Percentiles rank a stretch among this genome's conserved stretches.
Conservation (phyloP, 1,284 basidiomycete species). For the Lentinula novae-zelandiae region DNA sequence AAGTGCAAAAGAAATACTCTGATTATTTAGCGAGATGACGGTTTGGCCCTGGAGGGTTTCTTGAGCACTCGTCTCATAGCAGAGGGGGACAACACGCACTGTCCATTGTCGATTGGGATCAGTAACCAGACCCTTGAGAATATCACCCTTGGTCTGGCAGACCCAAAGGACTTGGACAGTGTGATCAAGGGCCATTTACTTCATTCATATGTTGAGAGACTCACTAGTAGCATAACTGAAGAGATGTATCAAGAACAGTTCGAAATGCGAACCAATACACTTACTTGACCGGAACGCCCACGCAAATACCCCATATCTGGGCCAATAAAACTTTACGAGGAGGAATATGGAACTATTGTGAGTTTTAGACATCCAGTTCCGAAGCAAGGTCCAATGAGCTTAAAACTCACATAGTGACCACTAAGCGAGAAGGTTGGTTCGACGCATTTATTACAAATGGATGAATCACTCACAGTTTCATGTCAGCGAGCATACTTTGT, state of each 20-base stretch:
- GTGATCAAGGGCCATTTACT: background rate
- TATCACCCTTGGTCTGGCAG: conserved; percentile 20
- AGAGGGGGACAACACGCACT: conserved; percentile 7
- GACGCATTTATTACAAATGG: background rate
- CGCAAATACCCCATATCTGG: conserved; percentile 22
- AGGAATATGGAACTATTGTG: conserved; percentile 21
- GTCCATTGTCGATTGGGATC: conserved; percentile 25
- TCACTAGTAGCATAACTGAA: conserved; percentile 19
- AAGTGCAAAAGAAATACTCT: conserved; percentile 23
- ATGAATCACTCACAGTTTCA: conserved; percentile 22
- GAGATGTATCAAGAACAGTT: background rate
- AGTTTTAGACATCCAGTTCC: background rate
- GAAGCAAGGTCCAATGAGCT: background rate
- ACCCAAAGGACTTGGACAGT: conserved; percentile 13
- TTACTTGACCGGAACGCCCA: conserved; percentile 24
- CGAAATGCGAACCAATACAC: background rate
- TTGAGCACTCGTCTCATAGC: background rate
- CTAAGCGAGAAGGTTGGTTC: conserved; percentile 5
- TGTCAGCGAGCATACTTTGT: conserved; percentile 23
- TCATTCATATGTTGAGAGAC: conserved; percentile 12
- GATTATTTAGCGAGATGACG: conserved; percentile 24
- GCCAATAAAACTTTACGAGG: conserved; percentile 21
- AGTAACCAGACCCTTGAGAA: conserved; percentile 16
- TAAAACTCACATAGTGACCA: conserved; percentile 16
- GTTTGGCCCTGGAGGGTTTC: conserved; percentile 18